These are phyloP conservation scores for Diaporthe destruens DNA, from an alignment of 2,329 filamentous ascomycete genomes.

Conservation along the genomic window DNA sequence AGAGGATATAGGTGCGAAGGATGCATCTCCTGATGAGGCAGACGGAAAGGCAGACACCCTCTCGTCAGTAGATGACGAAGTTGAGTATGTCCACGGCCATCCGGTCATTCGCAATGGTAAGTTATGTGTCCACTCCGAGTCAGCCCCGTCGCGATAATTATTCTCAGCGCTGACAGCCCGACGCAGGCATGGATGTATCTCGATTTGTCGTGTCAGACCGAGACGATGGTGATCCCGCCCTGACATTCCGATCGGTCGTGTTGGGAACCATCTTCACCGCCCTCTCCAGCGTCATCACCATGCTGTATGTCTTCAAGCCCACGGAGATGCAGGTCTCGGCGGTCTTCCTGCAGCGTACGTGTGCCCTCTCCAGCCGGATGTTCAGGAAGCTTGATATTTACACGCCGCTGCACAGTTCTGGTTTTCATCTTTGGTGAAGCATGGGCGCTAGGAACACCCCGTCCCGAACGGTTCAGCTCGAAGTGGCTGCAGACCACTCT, in stretches of 20 bases:
- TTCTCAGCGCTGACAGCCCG: background rate
- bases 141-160: too few species aligned
- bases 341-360: conserved; percentile 17
- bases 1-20: background rate
- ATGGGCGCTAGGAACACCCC: background rate
- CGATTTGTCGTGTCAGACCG: conserved; percentile 11
- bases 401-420: background rate
- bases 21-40: background rate
- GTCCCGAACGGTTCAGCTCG: conserved; percentile 3
- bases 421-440: conserved; percentile 15
- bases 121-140: background rate
- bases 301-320: conserved; percentile 19
- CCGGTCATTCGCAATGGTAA: conserved; percentile 7
- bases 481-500: conserved; percentile 2
- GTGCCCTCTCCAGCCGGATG: too few species aligned
- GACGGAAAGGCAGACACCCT: background rate
- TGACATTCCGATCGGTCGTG: background rate
- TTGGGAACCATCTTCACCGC: conserved; percentile 15
- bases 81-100: conserved; percentile 5
- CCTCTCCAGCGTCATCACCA: conserved; percentile 10
- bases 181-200: conserved; percentile 1
- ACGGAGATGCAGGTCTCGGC: conserved; percentile 25
- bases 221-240: conserved; percentile 13
- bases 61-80: background rate
- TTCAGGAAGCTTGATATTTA: background rate